These are phyloP conservation scores for Saccharomycopsis sp. DNA, from an alignment of 805 yeast species.

Conservation along the genomic window DNA sequence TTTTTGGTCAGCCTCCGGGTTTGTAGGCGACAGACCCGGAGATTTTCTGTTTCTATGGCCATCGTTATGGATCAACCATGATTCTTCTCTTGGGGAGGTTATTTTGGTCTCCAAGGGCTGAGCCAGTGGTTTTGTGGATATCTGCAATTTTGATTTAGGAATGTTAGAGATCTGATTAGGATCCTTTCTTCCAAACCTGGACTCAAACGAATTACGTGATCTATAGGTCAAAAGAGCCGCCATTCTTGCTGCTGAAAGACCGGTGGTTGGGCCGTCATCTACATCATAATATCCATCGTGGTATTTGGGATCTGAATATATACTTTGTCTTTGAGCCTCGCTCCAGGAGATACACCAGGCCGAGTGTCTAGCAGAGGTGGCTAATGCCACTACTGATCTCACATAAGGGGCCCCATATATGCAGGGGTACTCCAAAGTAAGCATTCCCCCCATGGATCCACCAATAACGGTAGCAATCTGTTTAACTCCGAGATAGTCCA, in stretches of 20 bases:
- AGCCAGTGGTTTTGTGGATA: not conserved
- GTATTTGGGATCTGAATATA: conserved; percentile 91
- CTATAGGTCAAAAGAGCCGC: conserved; percentile 89
- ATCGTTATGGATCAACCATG: conserved; percentile 84
- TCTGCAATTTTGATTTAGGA: conserved; percentile 11
- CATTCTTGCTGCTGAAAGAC: conserved; percentile 96
- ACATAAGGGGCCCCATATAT: conserved; percentile 63
- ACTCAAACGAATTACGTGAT: conserved; percentile 85
- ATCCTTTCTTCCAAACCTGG: conserved; percentile 79
- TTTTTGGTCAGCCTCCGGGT: not conserved
- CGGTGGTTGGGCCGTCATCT: conserved; percentile 76
- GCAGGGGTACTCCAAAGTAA: conserved; percentile 75
- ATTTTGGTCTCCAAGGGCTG: conserved; percentile 29
- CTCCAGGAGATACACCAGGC: conserved; percentile 99
- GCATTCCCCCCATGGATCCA: conserved; percentile 99
- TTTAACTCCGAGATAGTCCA: conserved; percentile 75
- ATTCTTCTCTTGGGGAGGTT: conserved; percentile 54
- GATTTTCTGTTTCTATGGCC: conserved; percentile 43
- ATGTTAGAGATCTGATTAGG: conserved; percentile 38
- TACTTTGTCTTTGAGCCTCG: conserved; percentile 94
- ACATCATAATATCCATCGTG: conserved; percentile 79
- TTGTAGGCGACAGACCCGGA: conserved; percentile 15
- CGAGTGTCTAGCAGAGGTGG: conserved; percentile 89
- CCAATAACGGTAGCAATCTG: conserved; percentile 83
- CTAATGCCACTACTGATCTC: conserved; percentile 67